Base-by-base conservation (phyloP, 2,329 filamentous ascomycete genomes). In the Aspergillus puulaauensis region DNA sequence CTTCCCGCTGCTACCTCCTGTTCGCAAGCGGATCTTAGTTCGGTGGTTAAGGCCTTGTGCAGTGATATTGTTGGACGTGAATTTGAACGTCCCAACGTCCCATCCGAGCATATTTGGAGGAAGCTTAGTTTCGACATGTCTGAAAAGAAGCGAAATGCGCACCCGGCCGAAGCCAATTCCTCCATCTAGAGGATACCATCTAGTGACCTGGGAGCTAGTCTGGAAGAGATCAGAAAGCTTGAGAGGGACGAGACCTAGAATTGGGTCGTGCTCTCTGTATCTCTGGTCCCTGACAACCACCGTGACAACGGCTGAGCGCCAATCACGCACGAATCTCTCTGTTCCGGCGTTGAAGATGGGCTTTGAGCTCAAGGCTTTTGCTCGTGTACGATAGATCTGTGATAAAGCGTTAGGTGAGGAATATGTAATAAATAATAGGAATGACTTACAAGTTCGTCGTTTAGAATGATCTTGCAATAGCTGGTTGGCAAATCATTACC, bases 341-440 rank as follows among this genome's bases (percentile, higher is more conserved):
- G 93, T 97, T 59, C 93, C 93, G 3, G 95, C 93, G 66, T 98
- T 97, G 82, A 96, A 98, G 63, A 98, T 97, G 1, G 95, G 95
- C 72, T 96, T 93, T 52, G 91, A 96, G 37, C 90, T 96, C 7
- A 96, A 90, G 4, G 93, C 93, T 80, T 99, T 98, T 37, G 91
- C 86, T 68, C 95, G 86, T n/a, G 93, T 98, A 69, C 93, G 92
- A 80, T 97, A 98, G 17, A 92, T 82, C 77, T 83, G 64, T 46
- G 64, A 61, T 64, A 61, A 31, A 47, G 62, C 55, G 31, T 52
- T 15, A 39, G n/a, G 11, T 21, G 4, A 33, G 8, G 40, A 12
- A 11, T 19, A 23, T 12, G 14, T 14, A 60, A 23, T n/a, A 23
- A 19, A 31, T 11, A 31, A 31, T 11, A 23, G 11, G 21, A 14